Evolutionary conservation across 768 basidiomycete species (phyloP).

Genomic region (Amanita pallidorosea): DNA sequence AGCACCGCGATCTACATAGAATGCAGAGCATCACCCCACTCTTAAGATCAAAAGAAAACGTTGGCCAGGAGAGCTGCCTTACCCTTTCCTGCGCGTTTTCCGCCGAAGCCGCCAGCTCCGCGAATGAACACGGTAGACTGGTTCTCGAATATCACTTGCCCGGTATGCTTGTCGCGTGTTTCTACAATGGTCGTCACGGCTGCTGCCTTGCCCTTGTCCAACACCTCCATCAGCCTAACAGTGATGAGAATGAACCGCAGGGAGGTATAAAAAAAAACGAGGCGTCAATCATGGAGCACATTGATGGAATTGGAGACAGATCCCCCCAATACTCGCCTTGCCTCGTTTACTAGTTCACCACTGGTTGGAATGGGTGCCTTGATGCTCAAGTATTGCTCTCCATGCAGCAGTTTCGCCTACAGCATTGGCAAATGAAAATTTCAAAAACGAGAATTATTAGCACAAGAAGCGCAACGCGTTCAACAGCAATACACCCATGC

Average conservation of each 20-base stretch:
- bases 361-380: conserved; percentile 79
- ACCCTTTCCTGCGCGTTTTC: conserved; percentile 79
- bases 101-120: conserved; percentile 93
- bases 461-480: neutral
- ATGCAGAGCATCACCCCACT: neutral
- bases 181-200: conserved; percentile 72
- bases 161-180: conserved; percentile 71
- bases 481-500: too few relatives aligned
- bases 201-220: conserved; percentile 91
- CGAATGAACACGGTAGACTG: conserved; percentile 88
- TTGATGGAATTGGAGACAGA: neutral
- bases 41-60: neutral
- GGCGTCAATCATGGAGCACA: neutral
- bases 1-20: conserved; percentile 67
- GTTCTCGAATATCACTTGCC: conserved; percentile 82
- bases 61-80: neutral
- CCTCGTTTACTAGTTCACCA: conserved; percentile 67
- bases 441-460: neutral
- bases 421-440: neutral
- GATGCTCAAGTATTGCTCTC: conserved; percentile 91
- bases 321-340: conserved; percentile 46
- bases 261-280: neutral
- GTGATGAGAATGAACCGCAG: neutral
- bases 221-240: conserved; percentile 59
- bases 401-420: conserved; percentile 93